phyloP scores from a whole-genome alignment of 352 stramenopile species.

The Thraustochytrium sp. region DNA sequence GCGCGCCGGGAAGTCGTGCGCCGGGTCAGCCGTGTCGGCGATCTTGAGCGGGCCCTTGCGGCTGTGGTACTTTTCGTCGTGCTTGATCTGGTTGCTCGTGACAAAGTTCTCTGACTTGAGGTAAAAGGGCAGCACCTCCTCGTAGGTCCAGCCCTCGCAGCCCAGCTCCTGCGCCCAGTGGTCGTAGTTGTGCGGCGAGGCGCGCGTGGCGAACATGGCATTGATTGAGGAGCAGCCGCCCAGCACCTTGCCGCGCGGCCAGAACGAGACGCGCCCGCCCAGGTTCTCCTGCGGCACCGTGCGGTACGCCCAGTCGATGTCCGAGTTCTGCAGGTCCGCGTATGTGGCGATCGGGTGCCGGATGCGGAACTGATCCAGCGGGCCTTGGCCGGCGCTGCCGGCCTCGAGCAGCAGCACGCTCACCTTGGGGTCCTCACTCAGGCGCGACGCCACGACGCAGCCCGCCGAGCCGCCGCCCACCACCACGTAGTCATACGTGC shows the following conservation, averaged over 20 bases:
- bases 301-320: background rate
- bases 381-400: slow-evolving; percentile 61
- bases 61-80: slow-evolving; percentile 43
- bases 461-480: slow-evolving; percentile 79
- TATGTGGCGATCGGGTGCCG: background rate
- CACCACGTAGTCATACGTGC: slow-evolving; percentile 80
- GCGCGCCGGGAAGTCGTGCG: background rate
- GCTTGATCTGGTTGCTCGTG: slow-evolving; percentile 20
- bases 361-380: background rate
- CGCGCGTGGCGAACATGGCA: slow-evolving; percentile 69
- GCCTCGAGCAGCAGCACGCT: slow-evolving; percentile 81
- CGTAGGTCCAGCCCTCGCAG: slow-evolving; percentile 55
- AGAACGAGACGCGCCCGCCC: background rate
- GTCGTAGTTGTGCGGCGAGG: slow-evolving; percentile 61
- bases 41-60: slow-evolving; percentile 58
- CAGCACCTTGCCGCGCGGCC: slow-evolving; percentile 62
- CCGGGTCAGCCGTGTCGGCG: slow-evolving; percentile 44
- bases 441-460: slow-evolving; percentile 77
- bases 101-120: slow-evolving; percentile 56
- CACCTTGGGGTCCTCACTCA: slow-evolving; percentile 70
- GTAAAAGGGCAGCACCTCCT: slow-evolving; percentile 57
- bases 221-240: slow-evolving; percentile 74
- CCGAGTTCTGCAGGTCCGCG: background rate
- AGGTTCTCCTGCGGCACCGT: background rate
- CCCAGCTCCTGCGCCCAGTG: slow-evolving; percentile 58